A percentile compares a stretch with the other conserved stretches of the same genome.
Evolutionary conservation across 352 stramenopile species (phyloP).

Genomic region (Halophytophthora polymorphica): DNA sequence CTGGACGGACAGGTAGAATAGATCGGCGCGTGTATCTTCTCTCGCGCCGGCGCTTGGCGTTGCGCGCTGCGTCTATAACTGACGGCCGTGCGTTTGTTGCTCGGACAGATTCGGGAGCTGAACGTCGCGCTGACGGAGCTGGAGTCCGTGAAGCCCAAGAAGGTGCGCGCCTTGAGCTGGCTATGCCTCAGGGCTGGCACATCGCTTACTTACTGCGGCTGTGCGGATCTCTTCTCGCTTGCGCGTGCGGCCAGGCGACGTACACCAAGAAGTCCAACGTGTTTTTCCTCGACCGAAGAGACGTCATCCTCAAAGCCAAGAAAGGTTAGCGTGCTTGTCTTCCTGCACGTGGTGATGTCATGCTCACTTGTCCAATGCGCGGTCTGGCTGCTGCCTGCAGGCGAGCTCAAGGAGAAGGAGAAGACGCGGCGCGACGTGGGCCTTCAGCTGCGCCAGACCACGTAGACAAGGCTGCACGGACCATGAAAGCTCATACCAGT

Average conservation of each 20-base stretch:
- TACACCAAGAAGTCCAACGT: constrained; percentile 71
- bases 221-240: not conserved
- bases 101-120: constrained; percentile 65
- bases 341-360: not conserved
- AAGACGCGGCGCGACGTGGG: constrained; percentile 52
- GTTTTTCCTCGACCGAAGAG: constrained; percentile 68
- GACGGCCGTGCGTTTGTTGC: no score
- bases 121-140: constrained; percentile 74
- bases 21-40: no score
- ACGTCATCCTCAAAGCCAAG: constrained; percentile 71
- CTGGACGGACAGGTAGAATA: constrained; percentile 20
- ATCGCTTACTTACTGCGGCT: not conserved
- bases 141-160: constrained; percentile 64
- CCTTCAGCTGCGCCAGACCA: constrained; percentile 35
- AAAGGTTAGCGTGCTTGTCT: constrained; percentile 31
- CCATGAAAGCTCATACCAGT: not conserved
- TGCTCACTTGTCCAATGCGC: not conserved
- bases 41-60: no score
- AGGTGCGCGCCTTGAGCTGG: constrained; percentile 27
- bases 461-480: not conserved
- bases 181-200: not conserved
- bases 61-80: no score
- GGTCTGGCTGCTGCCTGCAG: no score
- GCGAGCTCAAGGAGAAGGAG: constrained; percentile 66
- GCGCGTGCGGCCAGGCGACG: constrained; percentile 35